A percentile compares a stretch with the other conserved stretches of the same genome.
phyloP scores from a whole-genome alignment of 2,329 filamentous ascomycete genomes.

The Fusarium sp. region DNA sequence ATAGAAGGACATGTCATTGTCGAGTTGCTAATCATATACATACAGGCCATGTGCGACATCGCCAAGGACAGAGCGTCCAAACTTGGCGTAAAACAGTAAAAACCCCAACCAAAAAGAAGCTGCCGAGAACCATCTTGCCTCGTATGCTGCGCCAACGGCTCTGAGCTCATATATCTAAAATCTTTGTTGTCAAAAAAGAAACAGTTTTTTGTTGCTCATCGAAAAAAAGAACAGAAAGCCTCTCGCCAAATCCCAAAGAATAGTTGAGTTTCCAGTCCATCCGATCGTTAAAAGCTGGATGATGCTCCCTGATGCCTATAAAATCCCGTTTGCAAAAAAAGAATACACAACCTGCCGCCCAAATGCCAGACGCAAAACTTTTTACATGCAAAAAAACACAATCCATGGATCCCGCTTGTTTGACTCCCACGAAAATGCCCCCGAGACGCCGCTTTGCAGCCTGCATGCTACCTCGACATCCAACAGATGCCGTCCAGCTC shows the following conservation, averaged over 20 bases:
- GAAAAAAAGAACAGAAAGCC: neutral
- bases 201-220: neutral
- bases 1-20: neutral
- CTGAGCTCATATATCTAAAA: slow-evolving; percentile 13
- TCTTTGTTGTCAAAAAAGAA: neutral
- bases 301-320: slow-evolving; percentile 9
- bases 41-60: slow-evolving; percentile 90
- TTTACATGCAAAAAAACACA: slow-evolving; percentile 21
- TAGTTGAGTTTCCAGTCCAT: neutral
- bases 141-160: neutral
- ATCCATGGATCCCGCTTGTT: neutral
- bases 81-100: slow-evolving; percentile 23
- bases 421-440: slow-evolving; percentile 5
- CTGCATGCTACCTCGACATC: slow-evolving; percentile 46
- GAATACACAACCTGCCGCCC: slow-evolving; percentile 11
- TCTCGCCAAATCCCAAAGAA: neutral
- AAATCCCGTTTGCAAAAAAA: slow-evolving; percentile 3
- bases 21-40: slow-evolving; percentile 21
- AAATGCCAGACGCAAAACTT: slow-evolving; percentile 16
- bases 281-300: slow-evolving; percentile 2
- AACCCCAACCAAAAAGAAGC: neutral
- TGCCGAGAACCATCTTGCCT: slow-evolving; percentile 2
- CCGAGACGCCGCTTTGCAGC: slow-evolving; percentile 1
- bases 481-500: slow-evolving; percentile 68
- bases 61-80: slow-evolving; percentile 77